Evolutionary conservation across 352 stramenopile species (phyloP), one percentile per base, ranked within the genome.

Genomic region (Globisporangium middletonii): DNA sequence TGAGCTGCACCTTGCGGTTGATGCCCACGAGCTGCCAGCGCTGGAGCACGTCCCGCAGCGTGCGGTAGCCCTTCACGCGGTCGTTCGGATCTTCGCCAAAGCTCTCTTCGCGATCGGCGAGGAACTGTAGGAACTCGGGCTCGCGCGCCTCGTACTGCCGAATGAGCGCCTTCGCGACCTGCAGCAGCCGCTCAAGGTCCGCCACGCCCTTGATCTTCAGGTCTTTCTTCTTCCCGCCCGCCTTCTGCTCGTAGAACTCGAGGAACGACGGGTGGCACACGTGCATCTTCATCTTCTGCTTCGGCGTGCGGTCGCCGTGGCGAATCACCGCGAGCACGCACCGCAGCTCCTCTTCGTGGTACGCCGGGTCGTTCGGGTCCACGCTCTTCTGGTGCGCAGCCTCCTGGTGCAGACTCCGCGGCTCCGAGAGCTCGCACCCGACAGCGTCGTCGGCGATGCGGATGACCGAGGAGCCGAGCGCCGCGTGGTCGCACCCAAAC

Each of bases 241-340:
- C 58, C 18, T 75, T 79, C 13, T 80, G 69, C 56, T 88, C 72
- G 59, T 95, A 94, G 57, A 79, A 93, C 47, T 86, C 57, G 5
- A 98, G 62, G 49, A 98, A 96, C n/a, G 76, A 79, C 27, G 89
- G 86, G 60, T 96, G 88, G 51, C 80, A 91, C 33, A 97, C 84
- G 48, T 93, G 83, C 82, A 98, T 97, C 73, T 98, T 98, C 83
- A 98, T 95, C 72, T 99, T 99, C 73, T 99, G 97, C 81, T 99
- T 99, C 4, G 98, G 98, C 9, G 97, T 99, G 52, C 98, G 83
- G 73, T 99, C 98, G 4, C 97, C 98, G 61, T 99, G 98, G 48
- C 97, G 87, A 48, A 99, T 96, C n/a, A 99, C 92, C 4, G 97
- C 97, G 53, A 99, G 92, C 48, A 99, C 97, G 62, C 97, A 99